phyloP scores from a whole-genome alignment of 2,329 filamentous ascomycete genomes.

The Dactylellina drechsleri region DNA sequence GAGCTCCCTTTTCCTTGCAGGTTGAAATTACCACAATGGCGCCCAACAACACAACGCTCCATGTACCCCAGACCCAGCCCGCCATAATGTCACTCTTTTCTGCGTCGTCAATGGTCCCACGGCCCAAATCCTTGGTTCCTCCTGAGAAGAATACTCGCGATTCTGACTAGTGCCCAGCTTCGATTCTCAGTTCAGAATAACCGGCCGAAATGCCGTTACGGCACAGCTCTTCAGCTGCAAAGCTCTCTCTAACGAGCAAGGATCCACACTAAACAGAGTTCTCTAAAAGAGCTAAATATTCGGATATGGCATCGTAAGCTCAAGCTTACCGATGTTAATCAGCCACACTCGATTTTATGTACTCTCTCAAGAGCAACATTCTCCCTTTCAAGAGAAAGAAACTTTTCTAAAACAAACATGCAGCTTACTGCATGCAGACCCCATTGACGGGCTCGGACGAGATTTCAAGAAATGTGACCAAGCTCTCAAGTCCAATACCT shows the following conservation, averaged over 20 bases:
- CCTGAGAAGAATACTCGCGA: background rate
- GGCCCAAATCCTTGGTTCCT: conserved; percentile 45
- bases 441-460: conserved; percentile 2
- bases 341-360: too few species aligned
- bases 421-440: conserved; percentile 39
- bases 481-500: background rate
- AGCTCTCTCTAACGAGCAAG: too few species aligned
- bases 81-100: background rate
- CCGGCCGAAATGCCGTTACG: conserved; percentile 2
- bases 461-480: conserved; percentile 27
- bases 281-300: too few species aligned
- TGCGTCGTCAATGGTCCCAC: background rate
- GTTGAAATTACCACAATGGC: conserved; percentile 39
- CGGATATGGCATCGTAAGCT: too few species aligned
- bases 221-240: conserved; percentile 8
- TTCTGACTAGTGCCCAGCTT: conserved; percentile 20
- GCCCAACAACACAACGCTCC: conserved; percentile 31
- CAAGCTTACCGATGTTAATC: too few species aligned
- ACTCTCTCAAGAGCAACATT: too few species aligned
- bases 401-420: background rate
- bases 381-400: too few species aligned
- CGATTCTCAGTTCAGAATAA: background rate
- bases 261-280: too few species aligned
- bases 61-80: background rate
- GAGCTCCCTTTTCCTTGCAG: conserved; percentile 37